Conservation (phyloP, 2,329 filamentous ascomycete species). For the Aspergillus vadensis region DNA sequence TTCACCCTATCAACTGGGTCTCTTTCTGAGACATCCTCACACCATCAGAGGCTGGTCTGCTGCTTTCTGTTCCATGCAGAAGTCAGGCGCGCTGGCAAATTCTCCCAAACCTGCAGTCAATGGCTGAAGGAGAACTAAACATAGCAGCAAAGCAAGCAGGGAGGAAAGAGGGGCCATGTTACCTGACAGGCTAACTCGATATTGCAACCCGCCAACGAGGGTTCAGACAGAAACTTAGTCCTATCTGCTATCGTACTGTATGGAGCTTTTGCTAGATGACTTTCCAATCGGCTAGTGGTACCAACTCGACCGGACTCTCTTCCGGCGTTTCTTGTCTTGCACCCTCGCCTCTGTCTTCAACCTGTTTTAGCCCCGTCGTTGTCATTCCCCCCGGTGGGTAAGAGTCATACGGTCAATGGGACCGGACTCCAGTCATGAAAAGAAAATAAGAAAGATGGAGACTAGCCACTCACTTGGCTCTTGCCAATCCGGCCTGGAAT, state of each 20-base stretch:
- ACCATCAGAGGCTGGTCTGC: background rate
- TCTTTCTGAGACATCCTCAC: slow-evolving; percentile 2
- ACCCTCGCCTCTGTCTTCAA: background rate
- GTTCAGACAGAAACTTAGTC: background rate
- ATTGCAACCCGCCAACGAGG: background rate
- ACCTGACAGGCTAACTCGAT: background rate
- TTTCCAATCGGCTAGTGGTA: slow-evolving; percentile 16
- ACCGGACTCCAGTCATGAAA: slow-evolving; percentile 1
- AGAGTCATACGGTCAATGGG: background rate
- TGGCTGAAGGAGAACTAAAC: background rate
- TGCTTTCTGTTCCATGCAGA: background rate
- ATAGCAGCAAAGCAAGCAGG: slow-evolving; percentile 2
- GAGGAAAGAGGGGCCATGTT: background rate
- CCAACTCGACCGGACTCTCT: slow-evolving; percentile 20
- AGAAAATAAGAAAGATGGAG: background rate
- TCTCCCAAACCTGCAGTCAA: background rate
- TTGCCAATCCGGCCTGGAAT: background rate
- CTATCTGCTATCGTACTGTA: background rate
- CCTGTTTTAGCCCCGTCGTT: background rate
- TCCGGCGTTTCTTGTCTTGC: background rate
- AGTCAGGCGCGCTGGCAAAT: background rate
- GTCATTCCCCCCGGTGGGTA: background rate
- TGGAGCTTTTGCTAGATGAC: background rate
- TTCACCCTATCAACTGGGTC: no score
- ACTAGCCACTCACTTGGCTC: background rate